Percentiles rank a stretch among this genome's conserved stretches.
phyloP scores from a whole-genome alignment of 148 eudicot species.

The Heliosperma pusillum region DNA sequence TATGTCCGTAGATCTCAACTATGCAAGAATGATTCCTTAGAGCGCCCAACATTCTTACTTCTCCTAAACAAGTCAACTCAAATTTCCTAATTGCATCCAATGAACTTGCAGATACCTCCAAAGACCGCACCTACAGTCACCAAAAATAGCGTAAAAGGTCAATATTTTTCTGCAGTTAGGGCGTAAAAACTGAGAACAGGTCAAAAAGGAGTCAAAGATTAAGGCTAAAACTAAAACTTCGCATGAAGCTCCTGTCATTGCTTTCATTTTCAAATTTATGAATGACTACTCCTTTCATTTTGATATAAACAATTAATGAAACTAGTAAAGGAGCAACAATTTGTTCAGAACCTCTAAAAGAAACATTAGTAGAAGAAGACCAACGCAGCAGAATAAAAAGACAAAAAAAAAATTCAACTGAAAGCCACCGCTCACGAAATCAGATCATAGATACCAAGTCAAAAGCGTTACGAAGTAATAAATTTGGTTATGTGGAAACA shows the following conservation, averaged over 20 bases:
- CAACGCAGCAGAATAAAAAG: not conserved
- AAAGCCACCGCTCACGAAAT: not conserved
- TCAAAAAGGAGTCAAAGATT: not conserved
- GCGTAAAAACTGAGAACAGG: not conserved
- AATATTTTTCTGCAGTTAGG: not conserved
- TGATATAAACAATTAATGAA: not conserved
- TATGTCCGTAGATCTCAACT: slow-evolving; percentile 80
- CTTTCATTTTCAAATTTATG: not conserved
- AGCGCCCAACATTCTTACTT: slow-evolving; percentile 73
- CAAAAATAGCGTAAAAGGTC: slow-evolving; percentile 5
- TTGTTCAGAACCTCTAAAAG: not conserved
- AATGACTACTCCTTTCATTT: not conserved
- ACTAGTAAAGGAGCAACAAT: not conserved
- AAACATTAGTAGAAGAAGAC: not conserved
- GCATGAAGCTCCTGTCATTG: not conserved
- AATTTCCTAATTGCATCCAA: slow-evolving; percentile 58
- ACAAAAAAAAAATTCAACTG: not conserved
- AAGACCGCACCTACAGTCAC: slow-evolving; percentile 57
- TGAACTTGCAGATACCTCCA: slow-evolving; percentile 55
- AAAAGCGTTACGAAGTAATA: not conserved
- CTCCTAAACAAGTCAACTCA: slow-evolving; percentile 80
- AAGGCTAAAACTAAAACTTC: not conserved
- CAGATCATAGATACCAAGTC: not conserved
- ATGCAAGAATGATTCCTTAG: slow-evolving; percentile 72
- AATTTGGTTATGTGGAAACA: not conserved